phyloP scores from a whole-genome alignment of 1,139 yeast genomes.

The Blastobotrys malaysiensis region DNA sequence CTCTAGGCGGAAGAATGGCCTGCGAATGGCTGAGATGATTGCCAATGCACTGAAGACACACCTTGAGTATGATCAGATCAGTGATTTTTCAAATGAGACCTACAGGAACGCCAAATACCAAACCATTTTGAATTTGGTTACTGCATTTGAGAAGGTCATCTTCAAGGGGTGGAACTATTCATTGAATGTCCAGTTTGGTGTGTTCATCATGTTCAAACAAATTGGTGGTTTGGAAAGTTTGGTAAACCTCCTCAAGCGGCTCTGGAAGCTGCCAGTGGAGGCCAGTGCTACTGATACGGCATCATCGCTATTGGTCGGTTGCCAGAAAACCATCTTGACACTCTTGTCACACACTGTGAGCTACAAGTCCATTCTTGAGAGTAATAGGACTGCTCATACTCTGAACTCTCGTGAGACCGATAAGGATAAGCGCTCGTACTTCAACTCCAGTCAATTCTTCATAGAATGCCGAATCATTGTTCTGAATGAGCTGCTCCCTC shows the following conservation, averaged over 20 bases:
- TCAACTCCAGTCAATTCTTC: constrained; percentile 30
- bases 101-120: constrained; percentile 16
- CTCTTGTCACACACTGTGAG: constrained; percentile 22
- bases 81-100: constrained; percentile 8
- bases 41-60: constrained; percentile 28
- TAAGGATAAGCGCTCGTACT: constrained; percentile 25
- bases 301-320: constrained; percentile 15
- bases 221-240: constrained; percentile 27
- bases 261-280: constrained; percentile 22
- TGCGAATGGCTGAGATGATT: constrained; percentile 29
- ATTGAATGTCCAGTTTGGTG: constrained; percentile 20
- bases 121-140: constrained; percentile 17
- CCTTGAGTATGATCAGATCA: constrained; percentile 18
- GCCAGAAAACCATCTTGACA: constrained; percentile 20
- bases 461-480: constrained; percentile 30
- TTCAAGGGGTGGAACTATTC: constrained; percentile 21
- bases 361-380: constrained; percentile 22
- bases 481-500: constrained; percentile 16
- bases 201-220: constrained; percentile 31
- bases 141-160: constrained; percentile 23
- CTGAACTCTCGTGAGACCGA: constrained; percentile 26
- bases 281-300: constrained; percentile 14
- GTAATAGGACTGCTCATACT: constrained; percentile 17
- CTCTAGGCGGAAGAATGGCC: constrained; percentile 25
- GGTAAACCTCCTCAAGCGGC: constrained; percentile 21